These are phyloP conservation scores for Cyberlindnera japonica DNA, from an alignment of 805 yeast species.

Conservation along the genomic window DNA sequence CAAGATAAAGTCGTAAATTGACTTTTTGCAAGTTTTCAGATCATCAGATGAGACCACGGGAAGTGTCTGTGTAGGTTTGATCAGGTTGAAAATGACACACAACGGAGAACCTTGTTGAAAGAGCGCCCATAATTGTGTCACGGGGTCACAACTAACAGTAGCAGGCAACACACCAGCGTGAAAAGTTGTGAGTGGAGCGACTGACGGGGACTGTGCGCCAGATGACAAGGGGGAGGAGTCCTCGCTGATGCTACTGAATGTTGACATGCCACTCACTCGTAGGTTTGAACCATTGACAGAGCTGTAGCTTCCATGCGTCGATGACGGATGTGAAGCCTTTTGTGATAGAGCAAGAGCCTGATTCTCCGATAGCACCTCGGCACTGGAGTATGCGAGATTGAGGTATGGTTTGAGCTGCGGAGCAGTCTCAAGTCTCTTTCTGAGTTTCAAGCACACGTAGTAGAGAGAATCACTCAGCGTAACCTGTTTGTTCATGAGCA, in stretches of 20 bases:
- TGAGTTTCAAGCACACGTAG: constrained; percentile 57
- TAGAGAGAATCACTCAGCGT: constrained; percentile 64
- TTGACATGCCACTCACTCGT: constrained; percentile 35
- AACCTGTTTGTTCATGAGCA: constrained; percentile 62
- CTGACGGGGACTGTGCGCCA: constrained; percentile 25
- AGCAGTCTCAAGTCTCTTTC: constrained; percentile 51
- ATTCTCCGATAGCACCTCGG: constrained; percentile 68
- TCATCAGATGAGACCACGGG: constrained; percentile 74
- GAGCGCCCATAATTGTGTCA: constrained; percentile 81
- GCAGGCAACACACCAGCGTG: constrained; percentile 78
- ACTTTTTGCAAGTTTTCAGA: constrained; percentile 77
- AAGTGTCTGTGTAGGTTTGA: constrained; percentile 55
- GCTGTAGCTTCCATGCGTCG: constrained; percentile 2
- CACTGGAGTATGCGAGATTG: constrained; percentile 57
- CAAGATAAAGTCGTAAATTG: constrained; percentile 82
- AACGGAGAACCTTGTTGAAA: constrained; percentile 92
- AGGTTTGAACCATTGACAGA: constrained; percentile 18
- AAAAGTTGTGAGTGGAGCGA: constrained; percentile 45
- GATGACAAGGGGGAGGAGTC: constrained; percentile 29
- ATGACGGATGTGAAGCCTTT: constrained; percentile 20
- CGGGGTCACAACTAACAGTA: constrained; percentile 80
- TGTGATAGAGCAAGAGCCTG: constrained; percentile 54
- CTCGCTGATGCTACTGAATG: constrained; percentile 31
- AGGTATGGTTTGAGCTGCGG: constrained; percentile 69
- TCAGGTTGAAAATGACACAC: constrained; percentile 76